phyloP scores from a whole-genome alignment of 331 rosid species.

The Malus hybrid region DNA sequence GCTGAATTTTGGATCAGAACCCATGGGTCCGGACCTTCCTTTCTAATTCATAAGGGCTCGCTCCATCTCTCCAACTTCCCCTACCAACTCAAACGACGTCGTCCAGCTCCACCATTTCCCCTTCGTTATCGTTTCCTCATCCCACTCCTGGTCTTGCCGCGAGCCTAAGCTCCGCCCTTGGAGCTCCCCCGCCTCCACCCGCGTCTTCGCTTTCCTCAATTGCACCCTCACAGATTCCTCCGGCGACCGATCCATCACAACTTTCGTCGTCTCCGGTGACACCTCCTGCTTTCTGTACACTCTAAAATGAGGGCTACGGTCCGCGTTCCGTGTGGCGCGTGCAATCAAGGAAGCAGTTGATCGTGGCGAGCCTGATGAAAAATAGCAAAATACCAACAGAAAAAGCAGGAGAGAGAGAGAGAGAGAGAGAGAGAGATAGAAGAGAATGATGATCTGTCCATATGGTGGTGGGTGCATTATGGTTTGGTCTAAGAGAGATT shows the following conservation, averaged over 20 bases:
- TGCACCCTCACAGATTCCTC: neutral
- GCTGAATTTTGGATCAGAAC: constrained; percentile 99
- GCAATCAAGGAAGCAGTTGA: constrained; percentile 72
- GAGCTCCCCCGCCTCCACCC: constrained; percentile 48
- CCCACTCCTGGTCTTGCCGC: constrained; percentile 56
- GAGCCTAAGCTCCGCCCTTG: constrained; percentile 54
- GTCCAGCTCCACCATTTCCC: too few relatives aligned
- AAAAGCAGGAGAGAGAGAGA: too few relatives aligned
- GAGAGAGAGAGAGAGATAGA: too few relatives aligned
- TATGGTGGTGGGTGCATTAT: constrained; percentile 72
- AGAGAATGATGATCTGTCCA: too few relatives aligned
- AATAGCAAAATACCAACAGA: too few relatives aligned
- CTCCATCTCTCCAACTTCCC: too few relatives aligned
- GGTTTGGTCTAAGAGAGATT: constrained; percentile 93
- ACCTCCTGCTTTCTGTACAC: constrained; percentile 60
- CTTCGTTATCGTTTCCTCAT: constrained; percentile 68
- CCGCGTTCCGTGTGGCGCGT: constrained; percentile 90
- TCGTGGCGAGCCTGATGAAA: constrained; percentile 46
- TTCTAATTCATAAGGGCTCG: constrained; percentile 7
- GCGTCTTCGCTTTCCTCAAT: constrained; percentile 69
- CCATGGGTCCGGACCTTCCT: constrained; percentile 82
- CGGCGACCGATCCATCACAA: constrained; percentile 16
- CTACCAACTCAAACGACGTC: too few relatives aligned
- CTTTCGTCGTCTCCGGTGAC: constrained; percentile 49
- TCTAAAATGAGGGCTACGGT: constrained; percentile 56